Conservation (phyloP, 768 basidiomycete genomes). For the Sarcomyxa edulis region DNA sequence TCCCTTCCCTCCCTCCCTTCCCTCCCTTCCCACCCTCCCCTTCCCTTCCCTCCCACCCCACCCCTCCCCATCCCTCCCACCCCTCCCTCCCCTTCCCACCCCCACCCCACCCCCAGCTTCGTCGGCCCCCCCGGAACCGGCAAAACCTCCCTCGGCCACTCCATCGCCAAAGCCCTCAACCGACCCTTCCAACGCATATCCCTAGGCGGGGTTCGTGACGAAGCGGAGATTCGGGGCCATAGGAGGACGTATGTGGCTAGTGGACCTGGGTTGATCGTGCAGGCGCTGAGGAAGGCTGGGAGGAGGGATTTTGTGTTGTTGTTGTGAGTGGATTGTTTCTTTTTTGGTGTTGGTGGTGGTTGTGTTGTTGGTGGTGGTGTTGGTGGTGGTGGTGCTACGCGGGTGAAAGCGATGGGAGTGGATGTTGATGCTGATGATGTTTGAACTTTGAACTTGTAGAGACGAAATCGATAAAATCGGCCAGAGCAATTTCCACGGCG, state of each 20-base stretch:
- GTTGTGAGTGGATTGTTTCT: constrained; percentile 38
- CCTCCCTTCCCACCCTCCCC: no score
- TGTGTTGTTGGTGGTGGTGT: no score
- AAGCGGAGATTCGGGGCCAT: constrained; percentile 50
- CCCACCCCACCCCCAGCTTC: constrained; percentile 41
- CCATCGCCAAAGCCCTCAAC: constrained; percentile 75
- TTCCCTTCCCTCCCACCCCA: no score
- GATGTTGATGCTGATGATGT: constrained; percentile 2
- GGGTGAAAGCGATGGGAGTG: no score
- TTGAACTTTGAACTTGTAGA: constrained; percentile 21
- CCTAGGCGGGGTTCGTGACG: constrained; percentile 89
- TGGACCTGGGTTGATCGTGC: constrained; percentile 79
- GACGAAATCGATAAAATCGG: constrained; percentile 94
- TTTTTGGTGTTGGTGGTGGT: no score
- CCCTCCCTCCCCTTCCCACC: background rate
- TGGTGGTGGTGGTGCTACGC: no score
- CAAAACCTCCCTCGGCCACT: constrained; percentile 89
- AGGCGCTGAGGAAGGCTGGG: constrained; percentile 81
- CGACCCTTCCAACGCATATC: constrained; percentile 91
- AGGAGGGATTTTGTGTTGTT: constrained; percentile 77
- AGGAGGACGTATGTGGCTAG: constrained; percentile 87
- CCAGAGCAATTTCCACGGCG: constrained; percentile 85
- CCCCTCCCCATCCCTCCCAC: background rate
- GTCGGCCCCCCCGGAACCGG: constrained; percentile 90
- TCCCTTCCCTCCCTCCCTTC: no score